Percentiles rank a stretch among this genome's conserved stretches.
These are phyloP conservation scores for Acmispon strigosus DNA, from an alignment of 306 rosid genomes.

Conservation along the genomic window DNA sequence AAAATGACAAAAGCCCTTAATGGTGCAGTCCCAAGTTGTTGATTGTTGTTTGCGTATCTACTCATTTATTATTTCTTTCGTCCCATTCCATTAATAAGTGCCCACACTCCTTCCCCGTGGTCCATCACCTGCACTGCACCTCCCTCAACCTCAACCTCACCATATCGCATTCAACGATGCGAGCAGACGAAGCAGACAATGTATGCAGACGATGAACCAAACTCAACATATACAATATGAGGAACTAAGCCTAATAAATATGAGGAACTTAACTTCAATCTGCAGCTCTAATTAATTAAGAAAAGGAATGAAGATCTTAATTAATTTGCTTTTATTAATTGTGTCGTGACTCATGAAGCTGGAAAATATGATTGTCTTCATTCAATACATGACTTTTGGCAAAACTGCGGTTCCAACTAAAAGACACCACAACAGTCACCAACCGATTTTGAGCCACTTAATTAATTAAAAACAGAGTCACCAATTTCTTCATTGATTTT, in stretches of 20 bases:
- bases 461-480: not conserved
- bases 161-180: not conserved
- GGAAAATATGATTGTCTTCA: not conserved
- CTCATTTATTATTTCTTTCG: not conserved
- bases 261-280: too few species aligned
- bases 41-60: constrained; percentile 25
- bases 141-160: not conserved
- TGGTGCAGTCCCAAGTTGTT: constrained; percentile 37
- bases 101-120: constrained; percentile 28
- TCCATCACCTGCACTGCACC: constrained; percentile 16
- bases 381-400: not conserved
- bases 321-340: too few species aligned
- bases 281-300: too few species aligned
- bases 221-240: too few species aligned
- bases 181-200: too few species aligned
- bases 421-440: not conserved
- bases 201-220: too few species aligned
- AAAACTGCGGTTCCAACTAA: constrained; percentile 3
- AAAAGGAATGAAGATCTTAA: too few species aligned
- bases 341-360: not conserved
- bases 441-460: constrained; percentile 16
- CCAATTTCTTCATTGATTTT: not conserved
- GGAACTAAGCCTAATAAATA: too few species aligned
- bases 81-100: not conserved
- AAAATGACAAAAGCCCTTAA: constrained; percentile 34